Percentiles rank a stretch among this genome's conserved stretches.
These are phyloP conservation scores for Eimeria falciformis DNA, from an alignment of 169 alveolate species.

Conservation along the genomic window DNA sequence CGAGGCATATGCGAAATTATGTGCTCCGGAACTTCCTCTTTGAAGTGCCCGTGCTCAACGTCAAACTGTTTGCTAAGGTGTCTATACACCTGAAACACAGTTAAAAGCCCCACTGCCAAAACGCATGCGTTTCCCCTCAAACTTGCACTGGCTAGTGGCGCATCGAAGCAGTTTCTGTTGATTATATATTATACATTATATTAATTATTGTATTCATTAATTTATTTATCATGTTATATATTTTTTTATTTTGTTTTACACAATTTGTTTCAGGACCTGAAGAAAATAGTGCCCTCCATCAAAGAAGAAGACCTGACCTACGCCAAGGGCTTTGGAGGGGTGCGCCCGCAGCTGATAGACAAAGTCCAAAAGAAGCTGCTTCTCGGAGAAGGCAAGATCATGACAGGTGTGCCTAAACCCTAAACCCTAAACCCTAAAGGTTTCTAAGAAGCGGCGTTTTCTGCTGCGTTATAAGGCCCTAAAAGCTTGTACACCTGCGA, in stretches of 20 bases:
- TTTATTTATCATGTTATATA: too few relatives aligned
- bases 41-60: slow-evolving; percentile 87
- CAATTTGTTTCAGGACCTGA: slow-evolving; percentile 80
- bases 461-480: too few relatives aligned
- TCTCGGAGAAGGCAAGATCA: slow-evolving; percentile 89
- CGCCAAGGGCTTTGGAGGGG: slow-evolving; percentile 91
- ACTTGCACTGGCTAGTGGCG: neutral
- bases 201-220: neutral
- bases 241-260: neutral
- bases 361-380: slow-evolving; percentile 85
- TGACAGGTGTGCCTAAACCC: slow-evolving; percentile 50
- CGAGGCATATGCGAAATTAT: slow-evolving; percentile 85
- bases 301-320: slow-evolving; percentile 84
- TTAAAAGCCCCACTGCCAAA: neutral
- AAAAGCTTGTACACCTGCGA: neutral
- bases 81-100: neutral
- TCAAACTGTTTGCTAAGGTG: slow-evolving; percentile 83
- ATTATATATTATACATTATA: too few relatives aligned
- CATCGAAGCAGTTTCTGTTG: neutral
- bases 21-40: slow-evolving; percentile 86
- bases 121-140: neutral
- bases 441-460: too few relatives aligned
- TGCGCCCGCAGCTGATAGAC: slow-evolving; percentile 90
- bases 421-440: neutral
- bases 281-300: slow-evolving; percentile 88